A percentile compares a stretch with the other conserved stretches of the same genome.
These are phyloP conservation scores for Fusarium graminum DNA, from an alignment of 2,329 filamentous ascomycete genomes.

Conservation along the genomic window DNA sequence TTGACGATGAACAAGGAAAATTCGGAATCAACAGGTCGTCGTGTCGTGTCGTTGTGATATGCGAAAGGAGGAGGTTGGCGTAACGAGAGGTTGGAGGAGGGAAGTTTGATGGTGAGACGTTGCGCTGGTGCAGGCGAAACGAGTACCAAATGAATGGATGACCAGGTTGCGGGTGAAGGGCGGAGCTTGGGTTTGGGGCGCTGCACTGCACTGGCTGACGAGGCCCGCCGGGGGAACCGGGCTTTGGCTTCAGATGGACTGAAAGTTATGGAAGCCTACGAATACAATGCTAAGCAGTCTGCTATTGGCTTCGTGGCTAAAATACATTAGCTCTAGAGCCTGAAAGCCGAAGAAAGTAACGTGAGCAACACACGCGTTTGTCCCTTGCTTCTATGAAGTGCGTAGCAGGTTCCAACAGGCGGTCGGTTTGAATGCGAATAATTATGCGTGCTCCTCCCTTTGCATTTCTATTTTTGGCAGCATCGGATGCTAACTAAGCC, in stretches of 20 bases:
- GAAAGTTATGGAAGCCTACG: neutral
- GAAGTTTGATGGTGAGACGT: slow-evolving; percentile 48
- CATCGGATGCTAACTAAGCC: neutral
- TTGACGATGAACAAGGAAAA: slow-evolving; percentile 21
- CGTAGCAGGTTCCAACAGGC: neutral
- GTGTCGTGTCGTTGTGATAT: slow-evolving; percentile 38
- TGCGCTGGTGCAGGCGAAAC: slow-evolving; percentile 51
- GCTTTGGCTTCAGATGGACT: neutral
- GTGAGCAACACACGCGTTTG: slow-evolving; percentile 4
- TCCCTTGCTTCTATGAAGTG: neutral
- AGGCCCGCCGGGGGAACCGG: neutral
- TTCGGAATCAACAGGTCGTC: slow-evolving; percentile 32
- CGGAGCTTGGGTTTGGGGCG: slow-evolving; percentile 35
- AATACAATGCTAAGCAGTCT: slow-evolving; percentile 12
- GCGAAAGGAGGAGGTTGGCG: slow-evolving; percentile 45
- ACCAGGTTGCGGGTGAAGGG: slow-evolving; percentile 38
- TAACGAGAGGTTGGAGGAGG: slow-evolving; percentile 46
- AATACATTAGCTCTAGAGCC: slow-evolving; percentile 17
- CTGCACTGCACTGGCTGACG: slow-evolving; percentile 33
- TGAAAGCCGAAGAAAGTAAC: neutral
- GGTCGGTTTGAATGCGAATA: neutral
- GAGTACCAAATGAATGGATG: slow-evolving; percentile 42
- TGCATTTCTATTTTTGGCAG: neutral
- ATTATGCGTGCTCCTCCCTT: neutral
- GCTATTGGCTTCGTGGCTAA: slow-evolving; percentile 17